These are phyloP conservation scores for Lathyrus tuberosus DNA, from an alignment of 306 rosid genomes.

Conservation along the genomic window DNA sequence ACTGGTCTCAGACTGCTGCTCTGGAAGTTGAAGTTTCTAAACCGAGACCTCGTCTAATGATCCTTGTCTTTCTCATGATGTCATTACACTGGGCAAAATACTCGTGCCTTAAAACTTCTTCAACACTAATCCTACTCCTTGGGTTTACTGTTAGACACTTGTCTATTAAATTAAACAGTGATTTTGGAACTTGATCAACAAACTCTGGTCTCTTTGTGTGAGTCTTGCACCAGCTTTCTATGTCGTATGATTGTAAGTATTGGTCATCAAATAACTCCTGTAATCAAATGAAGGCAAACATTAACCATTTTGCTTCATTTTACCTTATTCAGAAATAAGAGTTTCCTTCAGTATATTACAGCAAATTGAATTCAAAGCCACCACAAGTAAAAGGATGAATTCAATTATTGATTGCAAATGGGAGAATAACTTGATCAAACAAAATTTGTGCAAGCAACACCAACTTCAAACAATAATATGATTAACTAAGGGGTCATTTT, in stretches of 20 bases:
- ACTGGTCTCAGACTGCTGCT: conserved; percentile 10
- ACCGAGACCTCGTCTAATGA: conserved; percentile 34
- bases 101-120: conserved; percentile 67
- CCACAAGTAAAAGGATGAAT: neutral
- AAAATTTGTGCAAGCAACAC: conserved; percentile 1
- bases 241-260: conserved; percentile 49
- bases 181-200: conserved; percentile 48
- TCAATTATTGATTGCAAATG: conserved; percentile 2
- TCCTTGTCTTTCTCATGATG: conserved; percentile 49
- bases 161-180: conserved; percentile 66
- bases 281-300: conserved; percentile 17
- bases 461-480: conserved; percentile 1
- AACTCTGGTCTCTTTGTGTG: conserved; percentile 62
- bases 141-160: conserved; percentile 72
- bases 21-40: conserved; percentile 30
- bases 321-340: conserved; percentile 8
- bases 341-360: neutral
- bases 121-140: conserved; percentile 60
- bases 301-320: conserved; percentile 8
- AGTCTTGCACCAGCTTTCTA: conserved; percentile 60
- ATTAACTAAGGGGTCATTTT: neutral
- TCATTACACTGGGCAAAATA: conserved; percentile 57
- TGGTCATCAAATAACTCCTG: conserved; percentile 63
- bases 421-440: conserved; percentile 3
- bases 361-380: neutral